phyloP scores from a whole-genome alignment of 306 rosid genomes.

The Cicer arietinum region DNA sequence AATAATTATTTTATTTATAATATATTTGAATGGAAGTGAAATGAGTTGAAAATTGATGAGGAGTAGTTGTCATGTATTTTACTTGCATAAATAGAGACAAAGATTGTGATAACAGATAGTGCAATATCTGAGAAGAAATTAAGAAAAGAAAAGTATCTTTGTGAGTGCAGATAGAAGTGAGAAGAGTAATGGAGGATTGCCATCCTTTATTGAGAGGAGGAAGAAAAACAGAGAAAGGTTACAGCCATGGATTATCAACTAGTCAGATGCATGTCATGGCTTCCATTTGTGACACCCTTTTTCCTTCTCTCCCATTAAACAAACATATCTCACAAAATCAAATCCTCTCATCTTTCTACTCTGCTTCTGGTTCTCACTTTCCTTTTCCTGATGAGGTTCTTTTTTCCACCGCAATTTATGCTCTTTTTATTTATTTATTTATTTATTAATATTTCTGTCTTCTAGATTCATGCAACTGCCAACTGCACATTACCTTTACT shows the following conservation, averaged over 20 bases:
- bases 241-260: conserved; percentile 70
- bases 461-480: not conserved
- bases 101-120: not conserved
- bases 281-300: conserved; percentile 73
- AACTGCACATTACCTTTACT: not conserved
- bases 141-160: not conserved
- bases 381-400: conserved; percentile 80
- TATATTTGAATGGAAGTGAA: too few relatives aligned
- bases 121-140: not conserved
- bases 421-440: not conserved
- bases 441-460: not conserved
- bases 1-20: too few relatives aligned
- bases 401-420: not conserved
- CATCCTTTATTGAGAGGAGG: conserved; percentile 67
- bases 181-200: conserved; percentile 46
- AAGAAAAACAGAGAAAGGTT: conserved; percentile 45
- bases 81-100: not conserved
- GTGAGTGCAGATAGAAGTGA: not conserved
- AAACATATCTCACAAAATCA: conserved; percentile 33
- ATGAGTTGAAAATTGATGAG: too few relatives aligned
- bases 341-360: conserved; percentile 52
- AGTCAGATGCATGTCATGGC: conserved; percentile 65
- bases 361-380: conserved; percentile 60
- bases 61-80: not conserved
- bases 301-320: conserved; percentile 62